Conservation (phyloP, 768 basidiomycete species). For the Lactarius quietus region DNA sequence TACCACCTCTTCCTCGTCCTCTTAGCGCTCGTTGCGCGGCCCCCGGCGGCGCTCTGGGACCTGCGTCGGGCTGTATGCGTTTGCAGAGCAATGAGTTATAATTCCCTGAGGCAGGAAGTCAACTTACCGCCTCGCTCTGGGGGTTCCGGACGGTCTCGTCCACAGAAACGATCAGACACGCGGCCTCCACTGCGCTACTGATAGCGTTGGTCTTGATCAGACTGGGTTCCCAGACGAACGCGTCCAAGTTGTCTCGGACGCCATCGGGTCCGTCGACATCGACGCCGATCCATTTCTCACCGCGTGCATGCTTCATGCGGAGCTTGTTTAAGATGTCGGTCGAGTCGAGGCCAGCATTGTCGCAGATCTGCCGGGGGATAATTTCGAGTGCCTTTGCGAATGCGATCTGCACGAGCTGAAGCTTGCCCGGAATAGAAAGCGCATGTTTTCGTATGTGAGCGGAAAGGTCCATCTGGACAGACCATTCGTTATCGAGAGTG, state of each 20-base stretch:
- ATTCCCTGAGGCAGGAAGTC: background rate
- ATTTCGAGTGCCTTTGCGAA: slow-evolving; percentile 97
- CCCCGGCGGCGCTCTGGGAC: slow-evolving; percentile 93
- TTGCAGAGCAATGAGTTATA: slow-evolving; percentile 25
- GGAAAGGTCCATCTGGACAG: slow-evolving; percentile 87
- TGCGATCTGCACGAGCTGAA: slow-evolving; percentile 89
- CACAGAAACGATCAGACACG: slow-evolving; percentile 91
- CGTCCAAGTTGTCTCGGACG: slow-evolving; percentile 93
- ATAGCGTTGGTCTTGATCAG: slow-evolving; percentile 95
- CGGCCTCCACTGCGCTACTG: slow-evolving; percentile 93
- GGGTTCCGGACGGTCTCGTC: slow-evolving; percentile 98
- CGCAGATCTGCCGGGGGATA: slow-evolving; percentile 97
- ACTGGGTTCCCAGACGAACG: slow-evolving; percentile 98
- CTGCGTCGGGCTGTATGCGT: slow-evolving; percentile 58
- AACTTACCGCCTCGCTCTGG: slow-evolving; percentile 83
- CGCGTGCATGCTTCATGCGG: slow-evolving; percentile 90
- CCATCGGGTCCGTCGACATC: slow-evolving; percentile 89
- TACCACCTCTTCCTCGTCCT: slow-evolving; percentile 76
- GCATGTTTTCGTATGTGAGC: slow-evolving; percentile 91
- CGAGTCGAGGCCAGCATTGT: slow-evolving; percentile 96
- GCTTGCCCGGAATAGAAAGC: slow-evolving; percentile 90
- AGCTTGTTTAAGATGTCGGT: slow-evolving; percentile 97
- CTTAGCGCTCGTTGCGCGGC: slow-evolving; percentile 80
- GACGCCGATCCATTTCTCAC: slow-evolving; percentile 89
- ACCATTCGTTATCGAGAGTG: background rate